These are phyloP conservation scores for Reticulascus tulasneorum DNA, from an alignment of 2,329 filamentous ascomycete species.

Conservation along the genomic window DNA sequence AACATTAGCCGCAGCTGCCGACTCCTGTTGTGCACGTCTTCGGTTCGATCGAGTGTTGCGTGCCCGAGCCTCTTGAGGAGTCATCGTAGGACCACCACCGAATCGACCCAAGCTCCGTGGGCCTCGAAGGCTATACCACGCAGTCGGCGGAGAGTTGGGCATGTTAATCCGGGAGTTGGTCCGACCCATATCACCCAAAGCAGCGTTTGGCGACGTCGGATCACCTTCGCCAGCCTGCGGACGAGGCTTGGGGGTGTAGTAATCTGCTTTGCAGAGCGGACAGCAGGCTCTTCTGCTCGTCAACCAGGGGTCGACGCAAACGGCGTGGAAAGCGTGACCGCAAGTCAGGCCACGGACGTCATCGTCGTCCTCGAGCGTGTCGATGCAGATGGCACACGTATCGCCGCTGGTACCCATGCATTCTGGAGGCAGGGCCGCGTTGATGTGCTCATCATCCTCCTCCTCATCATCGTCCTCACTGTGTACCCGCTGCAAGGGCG, in stretches of 20 bases:
- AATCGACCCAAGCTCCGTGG: constrained; percentile 21
- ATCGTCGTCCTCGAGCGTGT: constrained; percentile 89
- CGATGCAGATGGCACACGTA: constrained; percentile 93
- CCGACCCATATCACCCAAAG: constrained; percentile 25
- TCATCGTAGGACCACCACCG: constrained; percentile 7
- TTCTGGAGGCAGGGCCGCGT: constrained; percentile 77
- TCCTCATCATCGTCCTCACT: constrained; percentile 58
- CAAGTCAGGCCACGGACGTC: constrained; percentile 92
- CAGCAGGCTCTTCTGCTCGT: constrained; percentile 93
- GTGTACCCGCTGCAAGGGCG: constrained; percentile 34
- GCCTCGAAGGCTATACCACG: constrained; percentile 35
- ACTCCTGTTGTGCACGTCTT: constrained; percentile 8
- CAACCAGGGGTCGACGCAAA: constrained; percentile 93
- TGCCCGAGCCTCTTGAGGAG: background rate
- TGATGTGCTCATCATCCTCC: constrained; percentile 77
- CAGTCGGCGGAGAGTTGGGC: constrained; percentile 35
- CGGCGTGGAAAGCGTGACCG: constrained; percentile 96
- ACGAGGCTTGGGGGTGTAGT: constrained; percentile 90
- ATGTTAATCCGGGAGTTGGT: constrained; percentile 44
- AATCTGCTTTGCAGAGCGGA: constrained; percentile 96
- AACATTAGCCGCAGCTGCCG: background rate
- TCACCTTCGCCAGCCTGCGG: constrained; percentile 44
- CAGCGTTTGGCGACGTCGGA: constrained; percentile 22
- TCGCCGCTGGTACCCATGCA: constrained; percentile 79
- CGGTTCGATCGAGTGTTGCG: constrained; percentile 8